These are phyloP conservation scores for Crithidia mellificae DNA, from an alignment of 208 protist species.

Conservation along the genomic window DNA sequence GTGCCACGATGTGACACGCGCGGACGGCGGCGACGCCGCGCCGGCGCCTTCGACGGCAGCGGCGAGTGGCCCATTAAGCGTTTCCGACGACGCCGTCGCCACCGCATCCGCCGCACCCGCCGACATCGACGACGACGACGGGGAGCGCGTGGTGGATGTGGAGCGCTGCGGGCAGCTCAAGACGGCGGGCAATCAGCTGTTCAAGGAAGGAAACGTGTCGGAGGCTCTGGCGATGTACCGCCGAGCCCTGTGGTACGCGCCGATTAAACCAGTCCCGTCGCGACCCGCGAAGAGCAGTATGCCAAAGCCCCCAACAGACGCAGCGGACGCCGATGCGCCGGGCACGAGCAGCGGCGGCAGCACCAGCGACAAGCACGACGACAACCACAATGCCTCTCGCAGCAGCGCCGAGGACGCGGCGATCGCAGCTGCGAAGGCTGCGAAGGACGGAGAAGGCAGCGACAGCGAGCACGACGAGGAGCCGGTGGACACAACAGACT, in stretches of 20 bases:
- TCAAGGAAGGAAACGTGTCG: slow-evolving; percentile 45
- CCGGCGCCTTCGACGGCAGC: too few relatives aligned
- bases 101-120: too few relatives aligned
- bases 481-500: slow-evolving; percentile 56
- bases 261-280: slow-evolving; percentile 54
- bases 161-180: slow-evolving; percentile 68
- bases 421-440: background rate
- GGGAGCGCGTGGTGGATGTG: slow-evolving; percentile 47
- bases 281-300: slow-evolving; percentile 5
- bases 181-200: slow-evolving; percentile 66
- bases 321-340: background rate
- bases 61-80: too few relatives aligned
- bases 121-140: too few relatives aligned
- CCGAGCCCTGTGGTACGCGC: slow-evolving; percentile 55
- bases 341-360: background rate
- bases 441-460: slow-evolving; percentile 5
- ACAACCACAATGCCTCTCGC: too few relatives aligned
- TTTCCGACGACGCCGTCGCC: too few relatives aligned
- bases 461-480: slow-evolving; percentile 17
- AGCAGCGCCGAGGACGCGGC: too few relatives aligned
- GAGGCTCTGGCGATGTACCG: slow-evolving; percentile 79
- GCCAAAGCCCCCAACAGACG: background rate
- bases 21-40: background rate
- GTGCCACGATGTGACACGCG: background rate
- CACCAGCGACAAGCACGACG: background rate